These are phyloP conservation scores for Puccinia coronata DNA, from an alignment of 1,284 basidiomycete species.

Conservation along the genomic window DNA sequence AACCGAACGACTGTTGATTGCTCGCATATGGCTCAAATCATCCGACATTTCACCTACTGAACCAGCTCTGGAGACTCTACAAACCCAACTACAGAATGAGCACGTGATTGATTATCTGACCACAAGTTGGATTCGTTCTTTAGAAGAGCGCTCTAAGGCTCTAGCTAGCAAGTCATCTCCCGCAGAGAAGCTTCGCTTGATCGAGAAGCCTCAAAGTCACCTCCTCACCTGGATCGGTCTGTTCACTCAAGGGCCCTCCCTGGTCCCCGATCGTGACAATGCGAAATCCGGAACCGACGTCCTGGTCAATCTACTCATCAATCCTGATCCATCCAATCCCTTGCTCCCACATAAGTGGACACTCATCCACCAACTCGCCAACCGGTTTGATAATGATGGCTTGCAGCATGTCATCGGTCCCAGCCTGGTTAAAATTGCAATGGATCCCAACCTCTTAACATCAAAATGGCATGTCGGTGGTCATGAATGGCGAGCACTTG, in stretches of 20 bases:
- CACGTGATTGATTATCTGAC: conserved; percentile 89
- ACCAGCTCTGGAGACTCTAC: conserved; percentile 70
- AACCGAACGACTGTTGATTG: conserved; percentile 78
- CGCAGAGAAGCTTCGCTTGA: conserved; percentile 63
- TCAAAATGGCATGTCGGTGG: conserved; percentile 43
- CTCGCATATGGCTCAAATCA: conserved; percentile 80
- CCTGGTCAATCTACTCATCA: conserved; percentile 70
- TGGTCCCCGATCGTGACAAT: conserved; percentile 84
- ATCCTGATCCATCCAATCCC: conserved; percentile 60
- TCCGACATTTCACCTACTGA: conserved; percentile 73
- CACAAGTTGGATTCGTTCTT: conserved; percentile 83
- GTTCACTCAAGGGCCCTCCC: conserved; percentile 80
- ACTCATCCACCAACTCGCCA: conserved; percentile 72
- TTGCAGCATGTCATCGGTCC: conserved; percentile 62
- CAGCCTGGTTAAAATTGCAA: conserved; percentile 63
- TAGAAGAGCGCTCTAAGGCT: conserved; percentile 63
- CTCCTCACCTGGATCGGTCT: conserved; percentile 88
- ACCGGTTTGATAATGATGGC: conserved; percentile 68
- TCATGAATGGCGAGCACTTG: conserved; percentile 41
- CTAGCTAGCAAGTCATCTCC: conserved; percentile 66
- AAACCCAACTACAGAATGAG: conserved; percentile 73
- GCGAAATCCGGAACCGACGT: conserved; percentile 66
- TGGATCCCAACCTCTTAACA: conserved; percentile 22
- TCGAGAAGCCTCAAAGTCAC: conserved; percentile 75
- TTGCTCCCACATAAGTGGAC: conserved; percentile 65